Conservation (phyloP, 768 basidiomycete genomes). For the Boletus vermiculosoides region DNA sequence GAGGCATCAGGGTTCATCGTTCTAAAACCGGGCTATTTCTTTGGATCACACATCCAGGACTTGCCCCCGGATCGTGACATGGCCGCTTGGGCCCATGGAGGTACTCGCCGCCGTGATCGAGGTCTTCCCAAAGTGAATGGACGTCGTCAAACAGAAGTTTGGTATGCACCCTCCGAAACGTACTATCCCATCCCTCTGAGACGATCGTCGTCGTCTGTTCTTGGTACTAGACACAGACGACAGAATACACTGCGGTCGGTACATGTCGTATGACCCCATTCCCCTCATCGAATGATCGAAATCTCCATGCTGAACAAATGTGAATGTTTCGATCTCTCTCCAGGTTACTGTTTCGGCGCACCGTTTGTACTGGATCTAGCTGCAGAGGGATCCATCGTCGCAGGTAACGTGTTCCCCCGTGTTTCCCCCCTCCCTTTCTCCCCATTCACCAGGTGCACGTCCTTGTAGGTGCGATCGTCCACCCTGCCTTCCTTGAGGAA, state of each 20-base stretch:
- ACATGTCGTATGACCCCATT: conserved; percentile 5
- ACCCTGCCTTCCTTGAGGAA: conserved; percentile 52
- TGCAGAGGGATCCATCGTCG: conserved; percentile 41
- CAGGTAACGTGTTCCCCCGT: conserved; percentile 34
- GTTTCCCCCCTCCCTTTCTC: not conserved
- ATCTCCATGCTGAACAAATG: too few species aligned
- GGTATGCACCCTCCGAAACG: conserved; percentile 31
- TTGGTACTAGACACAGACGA: conserved; percentile 28
- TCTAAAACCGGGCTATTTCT: conserved; percentile 59
- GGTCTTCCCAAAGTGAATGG: conserved; percentile 49
- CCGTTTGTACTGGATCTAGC: conserved; percentile 47
- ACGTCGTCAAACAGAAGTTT: conserved; percentile 46
- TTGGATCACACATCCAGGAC: conserved; percentile 43
- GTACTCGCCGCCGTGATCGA: conserved; percentile 35
- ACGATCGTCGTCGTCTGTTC: too few species aligned
- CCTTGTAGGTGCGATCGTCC: conserved; percentile 45
- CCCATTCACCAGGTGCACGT: not conserved
- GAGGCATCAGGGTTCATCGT: conserved; percentile 50
- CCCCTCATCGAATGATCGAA: not conserved
- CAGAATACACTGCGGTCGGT: conserved; percentile 46
- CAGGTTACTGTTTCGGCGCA: conserved; percentile 59
- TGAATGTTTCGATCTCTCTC: too few species aligned
- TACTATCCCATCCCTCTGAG: not conserved
- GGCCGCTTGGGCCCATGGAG: conserved; percentile 34
- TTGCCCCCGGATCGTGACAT: conserved; percentile 34